These are phyloP conservation scores for Xylaria longipes DNA, from an alignment of 495 filamentous ascomycete genomes.

Conservation along the genomic window DNA sequence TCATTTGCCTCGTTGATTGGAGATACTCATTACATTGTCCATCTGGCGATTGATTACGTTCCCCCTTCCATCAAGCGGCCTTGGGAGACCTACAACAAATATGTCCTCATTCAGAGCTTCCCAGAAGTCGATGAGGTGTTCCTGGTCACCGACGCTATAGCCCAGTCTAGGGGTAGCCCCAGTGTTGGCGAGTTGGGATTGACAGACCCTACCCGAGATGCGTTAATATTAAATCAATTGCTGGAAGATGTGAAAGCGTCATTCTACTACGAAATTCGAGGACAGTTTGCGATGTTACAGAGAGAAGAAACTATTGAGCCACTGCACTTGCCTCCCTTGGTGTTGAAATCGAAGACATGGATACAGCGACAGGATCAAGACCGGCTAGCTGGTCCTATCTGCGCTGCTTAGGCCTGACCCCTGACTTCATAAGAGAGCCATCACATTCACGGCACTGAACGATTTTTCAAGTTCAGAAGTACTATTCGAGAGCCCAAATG, in stretches of 20 bases:
- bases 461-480: neutral
- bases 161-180: slow-evolving; percentile 3
- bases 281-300: slow-evolving; percentile 32
- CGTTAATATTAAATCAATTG: slow-evolving; percentile 39
- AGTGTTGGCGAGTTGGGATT: slow-evolving; percentile 20
- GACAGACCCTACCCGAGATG: slow-evolving; percentile 37
- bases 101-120: slow-evolving; percentile 52
- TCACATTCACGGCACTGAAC: neutral
- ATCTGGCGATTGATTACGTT: slow-evolving; percentile 58
- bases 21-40: slow-evolving; percentile 36
- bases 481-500: neutral
- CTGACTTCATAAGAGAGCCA: neutral
- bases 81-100: slow-evolving; percentile 62
- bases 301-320: slow-evolving; percentile 34
- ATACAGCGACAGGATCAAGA: slow-evolving; percentile 1
- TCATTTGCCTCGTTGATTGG: slow-evolving; percentile 45
- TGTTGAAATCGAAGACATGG: slow-evolving; percentile 36
- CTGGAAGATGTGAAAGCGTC: slow-evolving; percentile 51
- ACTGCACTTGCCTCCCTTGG: slow-evolving; percentile 35
- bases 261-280: slow-evolving; percentile 47
- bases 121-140: slow-evolving; percentile 47
- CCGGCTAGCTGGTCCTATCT: neutral
- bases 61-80: slow-evolving; percentile 51
- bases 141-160: slow-evolving; percentile 40
- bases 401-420: neutral